Base-by-base conservation (phyloP, 768 basidiomycete species). In the Termitomyces sp. region DNA sequence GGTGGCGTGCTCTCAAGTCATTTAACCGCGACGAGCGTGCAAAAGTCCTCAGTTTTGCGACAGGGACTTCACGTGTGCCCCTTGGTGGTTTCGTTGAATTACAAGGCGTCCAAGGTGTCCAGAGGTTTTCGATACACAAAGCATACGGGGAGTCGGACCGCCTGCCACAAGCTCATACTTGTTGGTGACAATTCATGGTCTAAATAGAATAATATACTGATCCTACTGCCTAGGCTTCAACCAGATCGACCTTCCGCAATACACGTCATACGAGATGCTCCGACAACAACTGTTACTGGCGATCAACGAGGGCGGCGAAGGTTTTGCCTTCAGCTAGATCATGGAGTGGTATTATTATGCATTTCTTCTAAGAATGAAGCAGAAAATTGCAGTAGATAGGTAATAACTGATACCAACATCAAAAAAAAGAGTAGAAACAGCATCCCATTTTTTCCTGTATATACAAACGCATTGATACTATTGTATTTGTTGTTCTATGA, bases 1-100 rank as follows among this genome's bases (percentile, higher is more conserved):
- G 94, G 90, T 99, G 97, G 97, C 84, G 97, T 62, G 96, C 96
- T 2, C 82, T 99, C 43, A 94, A 98, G 72, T 96, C 94, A 9
- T 98, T 98, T 76, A 93, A 90, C 63, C 90, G 96, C 34, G 95
- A 98, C 65, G 97, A 99, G 72, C 80, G 94, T 56, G 94, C 97
- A 32, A 94, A 97, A 71, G 92, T 99, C 46, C 79, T 99, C 56
- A 96, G 95, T 77, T 99, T 99, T 72, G 95, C 94, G 14, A 96
- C 97, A 1, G 86, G 93, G 59, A 86, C 92, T 5, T 94, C 94
- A 9, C 82, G 95, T 46, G 96, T 99, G 0, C 96, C 96, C 9
- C 82, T 98, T 39, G 90, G 87, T 52, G 97, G 97, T 18, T 99
- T 98, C 72, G 86, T 86, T 42, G 94, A 98, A 58, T 78, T 99